These are phyloP conservation scores for Salvia miltiorrhiza DNA, from an alignment of 257 asterid genomes.

Conservation along the genomic window DNA sequence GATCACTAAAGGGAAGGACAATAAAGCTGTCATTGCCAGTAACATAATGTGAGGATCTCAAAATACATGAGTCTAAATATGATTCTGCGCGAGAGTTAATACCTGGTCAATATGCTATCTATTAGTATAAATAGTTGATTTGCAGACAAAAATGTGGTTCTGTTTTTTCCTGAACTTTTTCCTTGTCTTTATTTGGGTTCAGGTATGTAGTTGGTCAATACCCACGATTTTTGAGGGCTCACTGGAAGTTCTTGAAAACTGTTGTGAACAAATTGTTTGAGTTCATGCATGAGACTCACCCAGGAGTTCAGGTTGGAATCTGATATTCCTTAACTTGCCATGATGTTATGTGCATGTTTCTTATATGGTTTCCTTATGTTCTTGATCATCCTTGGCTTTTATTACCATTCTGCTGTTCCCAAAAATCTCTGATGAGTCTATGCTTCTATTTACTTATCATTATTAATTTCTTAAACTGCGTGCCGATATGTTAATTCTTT, in stretches of 20 bases:
- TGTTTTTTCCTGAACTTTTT: not conserved
- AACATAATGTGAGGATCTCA: conserved; percentile 76
- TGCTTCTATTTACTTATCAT: not conserved
- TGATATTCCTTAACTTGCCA: conserved; percentile 7
- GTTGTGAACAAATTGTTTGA: conserved; percentile 97
- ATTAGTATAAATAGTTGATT: conserved; percentile 13
- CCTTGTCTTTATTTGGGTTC: conserved; percentile 20
- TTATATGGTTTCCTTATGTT: not conserved
- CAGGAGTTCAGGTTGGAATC: conserved; percentile 91
- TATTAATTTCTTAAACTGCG: not conserved
- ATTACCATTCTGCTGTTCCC: conserved; percentile 1
- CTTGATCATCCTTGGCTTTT: not conserved
- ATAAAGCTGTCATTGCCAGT: conserved; percentile 98
- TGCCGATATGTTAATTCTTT: conserved; percentile 12
- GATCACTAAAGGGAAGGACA: conserved; percentile 94
- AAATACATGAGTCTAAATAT: conserved; percentile 1
- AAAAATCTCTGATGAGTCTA: not conserved
- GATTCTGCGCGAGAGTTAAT: conserved; percentile 9
- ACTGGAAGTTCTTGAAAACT: conserved; percentile 98
- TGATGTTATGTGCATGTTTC: conserved; percentile 16
- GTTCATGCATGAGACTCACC: conserved; percentile 99
- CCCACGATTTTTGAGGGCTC: conserved; percentile 97
- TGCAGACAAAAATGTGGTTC: not conserved
- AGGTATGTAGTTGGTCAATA: conserved; percentile 99
- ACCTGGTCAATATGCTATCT: not conserved